phyloP scores from a whole-genome alignment of 1,139 yeast genomes.

The Yamadazyma aaseri region DNA sequence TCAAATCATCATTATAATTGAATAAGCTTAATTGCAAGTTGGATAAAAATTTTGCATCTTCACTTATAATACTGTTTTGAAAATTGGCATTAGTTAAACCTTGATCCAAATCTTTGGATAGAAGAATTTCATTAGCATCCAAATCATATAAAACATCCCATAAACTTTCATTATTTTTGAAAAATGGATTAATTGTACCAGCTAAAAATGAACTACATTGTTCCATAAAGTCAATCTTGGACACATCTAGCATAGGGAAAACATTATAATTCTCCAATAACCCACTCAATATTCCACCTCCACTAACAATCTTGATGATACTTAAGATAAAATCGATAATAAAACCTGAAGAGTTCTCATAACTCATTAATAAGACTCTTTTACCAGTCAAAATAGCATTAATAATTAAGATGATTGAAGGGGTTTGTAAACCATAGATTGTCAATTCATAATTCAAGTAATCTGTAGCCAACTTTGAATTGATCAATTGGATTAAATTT shows the following conservation, averaged over 20 bases:
- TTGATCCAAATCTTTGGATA: slow-evolving; percentile 27
- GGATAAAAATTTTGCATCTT: slow-evolving; percentile 48
- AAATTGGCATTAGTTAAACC: slow-evolving; percentile 13
- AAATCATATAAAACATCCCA: slow-evolving; percentile 64
- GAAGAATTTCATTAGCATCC: slow-evolving; percentile 42
- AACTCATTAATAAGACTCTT: slow-evolving; percentile 52
- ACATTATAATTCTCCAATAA: slow-evolving; percentile 46
- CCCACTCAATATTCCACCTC: slow-evolving; percentile 59
- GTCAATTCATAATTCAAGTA: slow-evolving; percentile 40
- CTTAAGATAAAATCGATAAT: slow-evolving; percentile 57
- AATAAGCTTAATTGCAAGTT: slow-evolving; percentile 44
- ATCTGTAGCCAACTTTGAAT: slow-evolving; percentile 30
- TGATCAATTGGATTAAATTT: slow-evolving; percentile 37
- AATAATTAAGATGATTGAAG: slow-evolving; percentile 54
- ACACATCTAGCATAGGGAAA: slow-evolving; percentile 63
- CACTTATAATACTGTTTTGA: slow-evolving; percentile 40
- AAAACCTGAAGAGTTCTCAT: slow-evolving; percentile 53
- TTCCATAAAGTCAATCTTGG: slow-evolving; percentile 56
- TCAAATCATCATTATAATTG: slow-evolving; percentile 48
- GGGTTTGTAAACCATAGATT: slow-evolving; percentile 58
- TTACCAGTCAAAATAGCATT: slow-evolving; percentile 61
- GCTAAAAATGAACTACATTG: slow-evolving; percentile 57
- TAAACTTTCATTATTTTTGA: slow-evolving; percentile 52
- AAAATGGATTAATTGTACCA: slow-evolving; percentile 68
- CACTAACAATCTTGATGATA: slow-evolving; percentile 52